Evolutionary conservation across 768 basidiomycete genomes (phyloP), one percentile per base, ranked within the genome.

Genomic region (Naganishia kalamii): DNA sequence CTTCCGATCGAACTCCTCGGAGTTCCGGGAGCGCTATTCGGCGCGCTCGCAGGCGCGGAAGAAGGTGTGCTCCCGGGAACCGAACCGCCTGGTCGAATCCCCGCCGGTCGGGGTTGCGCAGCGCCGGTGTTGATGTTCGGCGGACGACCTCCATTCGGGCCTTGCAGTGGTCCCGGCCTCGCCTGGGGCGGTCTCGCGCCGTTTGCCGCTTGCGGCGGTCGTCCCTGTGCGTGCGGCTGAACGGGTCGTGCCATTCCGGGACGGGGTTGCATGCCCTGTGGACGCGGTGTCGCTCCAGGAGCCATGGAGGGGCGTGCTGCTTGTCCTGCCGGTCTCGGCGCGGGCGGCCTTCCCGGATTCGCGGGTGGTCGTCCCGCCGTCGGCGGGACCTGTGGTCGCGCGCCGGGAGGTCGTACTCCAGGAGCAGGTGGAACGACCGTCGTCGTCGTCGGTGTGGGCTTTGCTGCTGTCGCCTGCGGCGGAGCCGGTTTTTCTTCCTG

Each of bases 161-260:
- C 54, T 27, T 57, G 54, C 27, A 57, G 19, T 12, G 54, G 54
- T 40, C 54, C 54, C n/a, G 54, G 54, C 21, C 54, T 17, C 23
- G 54, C 54, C 27, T 57, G 54, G 27, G 32, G 21, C 32, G n/a
- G 54, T 57, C 54, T 13, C 12, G 30, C 35, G 54, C 40, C 54
- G 54, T 27, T 57, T 33, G 11, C 21, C 54, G 27, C 54, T 35
- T 37, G n/a, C 17, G 54, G 54, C 8, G 54, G 54, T 6, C 54
- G 54, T 15, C 54, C 54, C 40, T 57, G 54, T 40, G 54, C 37
- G 21, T 57, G 54, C 2, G 54, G 54, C 17, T 57, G 54, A 25
- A 57, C 54, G 8, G 54, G 54, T 57, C 54, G 33, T 2, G 23
- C 54, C 54, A 57, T 57, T 15, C 54, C 54, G 12, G 54, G 54